phyloP scores from a whole-genome alignment of 148 eudicot species.

The Nepenthes gracilis region DNA sequence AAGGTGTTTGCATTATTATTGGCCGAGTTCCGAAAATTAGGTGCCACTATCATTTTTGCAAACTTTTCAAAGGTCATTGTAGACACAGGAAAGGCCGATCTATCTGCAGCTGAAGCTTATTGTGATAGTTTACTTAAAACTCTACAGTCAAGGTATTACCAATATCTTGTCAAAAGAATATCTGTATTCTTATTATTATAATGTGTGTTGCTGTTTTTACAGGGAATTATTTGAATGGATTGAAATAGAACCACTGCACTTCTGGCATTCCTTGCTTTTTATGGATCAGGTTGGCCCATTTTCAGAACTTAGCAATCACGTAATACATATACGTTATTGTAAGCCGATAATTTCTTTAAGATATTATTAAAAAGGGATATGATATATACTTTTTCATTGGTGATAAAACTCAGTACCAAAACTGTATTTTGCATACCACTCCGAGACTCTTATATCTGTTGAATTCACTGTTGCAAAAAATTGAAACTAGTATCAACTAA shows the following conservation, averaged over 20 bases:
- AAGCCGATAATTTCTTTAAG: background rate
- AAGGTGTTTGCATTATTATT: conserved; percentile 86
- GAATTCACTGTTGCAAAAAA: too few relatives aligned
- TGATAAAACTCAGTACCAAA: background rate
- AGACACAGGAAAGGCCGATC: conserved; percentile 86
- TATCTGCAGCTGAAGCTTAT: conserved; percentile 82
- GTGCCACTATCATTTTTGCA: conserved; percentile 80
- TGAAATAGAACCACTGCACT: conserved; percentile 83
- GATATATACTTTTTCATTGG: background rate
- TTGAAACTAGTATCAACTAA: too few relatives aligned
- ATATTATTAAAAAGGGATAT: background rate
- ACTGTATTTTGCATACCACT: background rate
- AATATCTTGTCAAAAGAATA: background rate
- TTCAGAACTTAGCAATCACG: background rate
- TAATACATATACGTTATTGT: background rate
- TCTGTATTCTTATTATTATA: conserved; percentile 3
- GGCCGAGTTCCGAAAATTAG: conserved; percentile 92
- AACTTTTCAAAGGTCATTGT: conserved; percentile 75
- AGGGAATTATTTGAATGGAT: conserved; percentile 97
- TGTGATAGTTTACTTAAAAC: conserved; percentile 80
- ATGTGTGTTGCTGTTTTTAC: background rate
- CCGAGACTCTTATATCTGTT: too few relatives aligned
- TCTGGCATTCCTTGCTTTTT: conserved; percentile 88
- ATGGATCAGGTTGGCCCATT: conserved; percentile 85
- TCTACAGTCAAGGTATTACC: conserved; percentile 55